Percentiles rank a stretch among this genome's conserved stretches.
These are phyloP conservation scores for Neurospora sp. DNA, from an alignment of 495 filamentous ascomycete species.

Conservation along the genomic window DNA sequence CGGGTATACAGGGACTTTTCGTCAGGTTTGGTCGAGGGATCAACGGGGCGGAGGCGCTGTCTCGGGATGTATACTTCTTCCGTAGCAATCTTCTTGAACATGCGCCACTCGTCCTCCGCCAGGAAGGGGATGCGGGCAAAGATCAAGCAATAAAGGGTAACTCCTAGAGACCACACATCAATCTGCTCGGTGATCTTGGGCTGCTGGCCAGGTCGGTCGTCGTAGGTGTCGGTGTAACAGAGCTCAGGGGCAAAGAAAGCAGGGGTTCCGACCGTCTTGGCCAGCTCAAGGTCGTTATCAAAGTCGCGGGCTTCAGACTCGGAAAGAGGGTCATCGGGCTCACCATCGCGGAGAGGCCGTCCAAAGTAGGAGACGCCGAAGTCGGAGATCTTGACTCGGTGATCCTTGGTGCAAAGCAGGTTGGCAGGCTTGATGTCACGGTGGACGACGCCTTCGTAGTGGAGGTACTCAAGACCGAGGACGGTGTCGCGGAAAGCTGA, in stretches of 20 bases:
- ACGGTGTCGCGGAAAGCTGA: constrained; percentile 88
- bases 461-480: constrained; percentile 86
- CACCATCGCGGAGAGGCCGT: constrained; percentile 64
- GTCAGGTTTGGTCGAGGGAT: constrained; percentile 41
- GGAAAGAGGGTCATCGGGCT: constrained; percentile 64
- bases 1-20: constrained; percentile 46
- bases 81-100: constrained; percentile 84
- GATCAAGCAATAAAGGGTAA: constrained; percentile 91
- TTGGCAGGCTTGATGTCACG: constrained; percentile 99
- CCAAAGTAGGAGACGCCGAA: constrained; percentile 98
- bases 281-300: constrained; percentile 85
- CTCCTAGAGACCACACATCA: constrained; percentile 94
- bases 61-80: constrained; percentile 81
- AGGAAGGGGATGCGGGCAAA: constrained; percentile 90
- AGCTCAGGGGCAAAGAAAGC: constrained; percentile 97
- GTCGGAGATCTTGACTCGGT: constrained; percentile 96
- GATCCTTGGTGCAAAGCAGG: constrained; percentile 72
- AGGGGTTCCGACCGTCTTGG: constrained; percentile 95
- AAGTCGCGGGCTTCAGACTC: constrained; percentile 77
- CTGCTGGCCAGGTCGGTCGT: constrained; percentile 19
- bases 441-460: constrained; percentile 94
- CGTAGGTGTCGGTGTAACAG: constrained; percentile 64
- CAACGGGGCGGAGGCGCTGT: constrained; percentile 67
- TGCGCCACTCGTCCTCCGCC: constrained; percentile 77
- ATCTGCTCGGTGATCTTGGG: constrained; percentile 57